Base-by-base conservation (phyloP, 2,329 filamentous ascomycete species). In the Cryoendolithus antarcticus region DNA sequence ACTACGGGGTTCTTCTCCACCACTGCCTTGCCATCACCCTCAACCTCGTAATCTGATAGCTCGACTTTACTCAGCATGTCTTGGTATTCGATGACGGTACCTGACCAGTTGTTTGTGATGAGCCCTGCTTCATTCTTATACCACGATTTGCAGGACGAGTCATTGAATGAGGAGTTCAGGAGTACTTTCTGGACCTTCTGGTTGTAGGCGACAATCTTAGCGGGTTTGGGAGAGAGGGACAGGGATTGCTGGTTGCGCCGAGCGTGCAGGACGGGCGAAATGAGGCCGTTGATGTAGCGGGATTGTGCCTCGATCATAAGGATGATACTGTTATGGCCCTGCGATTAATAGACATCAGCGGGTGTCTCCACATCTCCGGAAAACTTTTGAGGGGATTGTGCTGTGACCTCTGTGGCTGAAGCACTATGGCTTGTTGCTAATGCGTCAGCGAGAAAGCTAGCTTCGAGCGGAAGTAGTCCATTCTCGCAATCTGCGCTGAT, bases 261-360 rank as follows among this genome's bases (percentile, higher is more conserved):
- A 0, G 70, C 69, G 4, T 60, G 54, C 1, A 74, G 59, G 1
- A 77, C 63, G 4, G 66, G 60, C 0, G 51, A 49, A 33, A 76
- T 64, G 29, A 76, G 46, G 0, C 58, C 59, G 43, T 65, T 70
- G 41, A 76, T 63, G 48, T 75, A 76, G 3, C 67, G 62, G 3
- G 61, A 64, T 47, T 77, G 72, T 2, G 71, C 65, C 48, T 77
- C 73, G 43, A 75, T 74, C 71, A 75, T 76, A 9, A 75, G 59
- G 44, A 76, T 70, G 47, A 76, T 75, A 39, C 62, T 66, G 44
- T 72, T 75, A 37, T 56, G 53, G 8, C 24, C 28, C 24, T 27
- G 15, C 15, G 15, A 19, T 19, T 19, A 19, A 19, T 19, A 19
- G 5, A 19, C 15, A 19, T 19, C 15, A 19, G 15, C 15, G 15